Base-by-base conservation (phyloP, 139 green algal species). In the Chlamydomonas schloesseri region DNA sequence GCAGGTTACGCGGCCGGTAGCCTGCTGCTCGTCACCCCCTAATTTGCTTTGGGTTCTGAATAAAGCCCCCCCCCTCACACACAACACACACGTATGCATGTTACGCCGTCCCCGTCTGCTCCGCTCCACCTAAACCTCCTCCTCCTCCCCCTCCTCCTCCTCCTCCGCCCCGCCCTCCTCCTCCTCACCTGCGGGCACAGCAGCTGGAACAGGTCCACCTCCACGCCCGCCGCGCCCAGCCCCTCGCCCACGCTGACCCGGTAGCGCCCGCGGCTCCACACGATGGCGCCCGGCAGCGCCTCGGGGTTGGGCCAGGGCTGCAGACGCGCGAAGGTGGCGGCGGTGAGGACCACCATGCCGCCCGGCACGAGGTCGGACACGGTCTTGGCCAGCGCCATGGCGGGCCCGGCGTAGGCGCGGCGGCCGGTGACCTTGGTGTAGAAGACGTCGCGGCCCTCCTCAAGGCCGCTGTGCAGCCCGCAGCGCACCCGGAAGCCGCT, bases 401-500 rank as follows among this genome's bases (percentile, higher is more conserved):
- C 37, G 46, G 78, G 64, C 21, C 78, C 78, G 78, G 42, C 67
- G 37, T 84, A 84, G 64, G 78, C 78, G 17, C 78, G 62, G 24
- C 78, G 78, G 42, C 78, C 78, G 46, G 33, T 26, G 15, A 74
- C 46, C 42, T 84, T 84, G n/a, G 62, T 73, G 64, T 65, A 84
- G 78, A 55, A 64, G 29, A 84, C 42, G 78, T 84, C 78, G 28
- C 78, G 78, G 0, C 64, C 64, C 37, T 62, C 36, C 64, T 36
- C n/a, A 42, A 84, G 62, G 0, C 78, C 78, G 17, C 42, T 67
- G 60, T 84, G 78, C 78, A 84, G 74, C n/a, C 78, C 78, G 78
- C 78, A 84, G 29, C 78, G 78, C n/a, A 84, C 78, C 6, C 78
- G 78, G 65, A 84, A 84, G 28, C 78, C 78, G 64, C 78, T 84